phyloP scores from a whole-genome alignment of 495 filamentous ascomycete species.

The Tuber calosporum region DNA sequence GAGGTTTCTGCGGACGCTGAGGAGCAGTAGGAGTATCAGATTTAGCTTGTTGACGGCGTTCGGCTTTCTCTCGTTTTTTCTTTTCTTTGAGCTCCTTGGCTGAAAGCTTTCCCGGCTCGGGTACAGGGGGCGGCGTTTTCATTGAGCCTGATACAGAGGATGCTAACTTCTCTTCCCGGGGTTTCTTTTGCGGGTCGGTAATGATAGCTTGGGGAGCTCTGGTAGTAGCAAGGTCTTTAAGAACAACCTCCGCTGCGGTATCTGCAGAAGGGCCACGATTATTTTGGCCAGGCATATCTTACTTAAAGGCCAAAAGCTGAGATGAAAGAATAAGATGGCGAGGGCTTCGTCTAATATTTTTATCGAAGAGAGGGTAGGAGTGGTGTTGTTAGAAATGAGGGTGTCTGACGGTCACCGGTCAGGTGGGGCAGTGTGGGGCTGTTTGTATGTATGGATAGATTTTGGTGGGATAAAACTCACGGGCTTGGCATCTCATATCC shows the following conservation, averaged over 20 bases:
- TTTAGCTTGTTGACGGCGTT: conserved; percentile 60
- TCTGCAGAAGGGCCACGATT: neutral
- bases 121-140: conserved; percentile 28
- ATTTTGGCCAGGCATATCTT: neutral
- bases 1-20: conserved; percentile 7
- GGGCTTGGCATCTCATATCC: conserved; percentile 2
- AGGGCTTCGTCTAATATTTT: neutral
- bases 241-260: neutral
- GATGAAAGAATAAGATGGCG: neutral
- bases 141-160: conserved; percentile 42
- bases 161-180: neutral
- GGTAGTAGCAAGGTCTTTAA: neutral
- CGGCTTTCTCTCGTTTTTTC: conserved; percentile 71
- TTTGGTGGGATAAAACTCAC: conserved; percentile 8
- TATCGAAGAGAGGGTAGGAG: neutral
- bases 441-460: conserved; percentile 11
- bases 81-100: conserved; percentile 66
- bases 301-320: neutral
- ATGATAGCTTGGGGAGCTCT: neutral
- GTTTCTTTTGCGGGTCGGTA: neutral
- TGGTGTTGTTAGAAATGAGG: neutral
- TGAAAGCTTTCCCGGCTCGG: conserved; percentile 35
- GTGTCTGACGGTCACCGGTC: neutral
- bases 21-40: conserved; percentile 38
- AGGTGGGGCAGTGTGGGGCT: neutral